Conservation (phyloP, 345 rosid genomes). For the Camelina laxa region DNA sequence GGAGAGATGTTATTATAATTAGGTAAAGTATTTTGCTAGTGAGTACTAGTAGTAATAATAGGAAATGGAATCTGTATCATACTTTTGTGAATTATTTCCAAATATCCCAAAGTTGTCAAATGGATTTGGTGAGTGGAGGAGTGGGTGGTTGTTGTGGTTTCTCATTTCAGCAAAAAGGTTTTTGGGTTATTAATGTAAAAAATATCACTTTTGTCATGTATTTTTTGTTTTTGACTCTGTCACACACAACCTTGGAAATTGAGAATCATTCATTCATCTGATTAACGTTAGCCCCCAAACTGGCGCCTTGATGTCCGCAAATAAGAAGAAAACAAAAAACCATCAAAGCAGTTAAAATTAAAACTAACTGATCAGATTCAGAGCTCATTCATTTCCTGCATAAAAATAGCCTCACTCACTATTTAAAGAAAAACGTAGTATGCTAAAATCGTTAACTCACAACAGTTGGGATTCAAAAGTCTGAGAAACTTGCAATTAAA, state of each 20-base stretch:
- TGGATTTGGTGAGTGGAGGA: slow-evolving; percentile 49
- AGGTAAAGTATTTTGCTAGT: slow-evolving; percentile 33
- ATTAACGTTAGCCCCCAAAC: neutral
- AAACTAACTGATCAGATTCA: slow-evolving; percentile 17
- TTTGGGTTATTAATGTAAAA: slow-evolving; percentile 33
- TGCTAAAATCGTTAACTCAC: slow-evolving; percentile 8
- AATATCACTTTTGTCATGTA: neutral
- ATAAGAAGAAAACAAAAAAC: neutral
- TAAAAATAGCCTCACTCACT: slow-evolving; percentile 22
- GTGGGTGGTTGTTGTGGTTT: slow-evolving; percentile 46
- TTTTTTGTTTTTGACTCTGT: slow-evolving; percentile 35
- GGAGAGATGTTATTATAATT: slow-evolving; percentile 25
- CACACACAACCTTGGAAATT: slow-evolving; percentile 32
- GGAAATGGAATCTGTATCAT: slow-evolving; percentile 38
- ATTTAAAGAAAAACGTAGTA: slow-evolving; percentile 18
- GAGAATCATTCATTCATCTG: slow-evolving; percentile 34
- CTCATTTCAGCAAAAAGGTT: slow-evolving; percentile 22
- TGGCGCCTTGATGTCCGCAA: slow-evolving; percentile 29
- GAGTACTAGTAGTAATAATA: neutral
- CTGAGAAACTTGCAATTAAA: slow-evolving; percentile 16
- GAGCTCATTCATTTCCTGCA: neutral
- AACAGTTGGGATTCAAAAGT: neutral
- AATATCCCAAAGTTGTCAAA: slow-evolving; percentile 35
- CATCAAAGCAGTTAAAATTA: slow-evolving; percentile 28
- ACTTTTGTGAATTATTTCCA: slow-evolving; percentile 25